phyloP scores from a whole-genome alignment of 192 early-diverging fungal species.

The Coemansia asiatica region DNA sequence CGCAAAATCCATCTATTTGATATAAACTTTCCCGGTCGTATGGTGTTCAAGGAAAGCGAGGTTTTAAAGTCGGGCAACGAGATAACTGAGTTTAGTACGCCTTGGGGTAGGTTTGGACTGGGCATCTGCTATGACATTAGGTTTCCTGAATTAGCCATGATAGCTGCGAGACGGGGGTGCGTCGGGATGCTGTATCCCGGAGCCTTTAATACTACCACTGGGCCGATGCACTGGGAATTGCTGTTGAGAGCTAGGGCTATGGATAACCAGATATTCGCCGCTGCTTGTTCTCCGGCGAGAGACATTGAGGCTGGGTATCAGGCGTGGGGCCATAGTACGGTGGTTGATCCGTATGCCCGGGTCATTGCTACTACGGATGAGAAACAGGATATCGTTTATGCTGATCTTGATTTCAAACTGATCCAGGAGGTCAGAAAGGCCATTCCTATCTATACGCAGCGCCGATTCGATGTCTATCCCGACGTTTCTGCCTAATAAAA shows the following conservation, averaged over 20 bases:
- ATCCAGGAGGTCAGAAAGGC: slow-evolving; percentile 65
- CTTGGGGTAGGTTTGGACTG: slow-evolving; percentile 83
- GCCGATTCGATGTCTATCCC: slow-evolving; percentile 87
- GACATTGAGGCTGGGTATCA: slow-evolving; percentile 72
- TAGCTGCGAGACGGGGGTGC: slow-evolving; percentile 83
- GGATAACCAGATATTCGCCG: slow-evolving; percentile 93
- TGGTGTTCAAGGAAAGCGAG: slow-evolving; percentile 87
- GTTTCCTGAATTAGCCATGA: slow-evolving; percentile 95
- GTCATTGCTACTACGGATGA: slow-evolving; percentile 77
- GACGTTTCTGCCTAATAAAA: slow-evolving; percentile 58
- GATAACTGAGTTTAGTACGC: slow-evolving; percentile 78
- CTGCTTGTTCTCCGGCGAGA: slow-evolving; percentile 94
- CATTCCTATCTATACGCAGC: slow-evolving; percentile 79
- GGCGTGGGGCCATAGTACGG: slow-evolving; percentile 92
- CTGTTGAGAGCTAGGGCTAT: slow-evolving; percentile 79
- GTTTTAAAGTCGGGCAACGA: slow-evolving; percentile 73
- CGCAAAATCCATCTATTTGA: slow-evolving; percentile 94
- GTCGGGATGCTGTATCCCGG: slow-evolving; percentile 96
- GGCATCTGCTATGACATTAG: slow-evolving; percentile 98
- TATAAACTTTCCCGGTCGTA: slow-evolving; percentile 92
- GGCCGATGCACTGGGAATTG: slow-evolving; percentile 95
- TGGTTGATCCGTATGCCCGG: slow-evolving; percentile 80
- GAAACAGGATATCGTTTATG: slow-evolving; percentile 77
- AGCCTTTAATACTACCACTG: slow-evolving; percentile 95
- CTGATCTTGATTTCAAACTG: slow-evolving; percentile 62